Base-by-base conservation (phyloP, 805 yeast genomes). In the Cyberlindnera nakhonratchasimensis region DNA sequence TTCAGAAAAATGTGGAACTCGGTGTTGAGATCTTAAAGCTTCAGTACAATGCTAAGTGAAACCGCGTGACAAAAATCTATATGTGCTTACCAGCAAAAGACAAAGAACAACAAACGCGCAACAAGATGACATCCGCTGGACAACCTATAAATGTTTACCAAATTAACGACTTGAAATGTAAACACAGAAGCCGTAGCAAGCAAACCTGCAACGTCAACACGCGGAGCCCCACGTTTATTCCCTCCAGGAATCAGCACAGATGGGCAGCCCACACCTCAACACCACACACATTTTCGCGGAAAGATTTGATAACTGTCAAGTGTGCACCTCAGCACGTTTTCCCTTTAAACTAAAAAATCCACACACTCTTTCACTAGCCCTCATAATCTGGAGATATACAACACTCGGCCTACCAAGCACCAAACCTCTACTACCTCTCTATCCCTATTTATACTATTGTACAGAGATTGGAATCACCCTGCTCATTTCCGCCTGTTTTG, bases 1-100 rank as follows among this genome's bases (percentile, higher is more conserved):
- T 55, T 2, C 40, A 43, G 14, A 50, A 47, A 22, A 53, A 52
- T 32, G 60, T 70, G 22, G 68, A 67, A 29, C 40, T 65, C 14
- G 72, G 73, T 21, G 61, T 67, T 20, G 67, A 62, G 42, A 55
- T 58, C 20, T 56, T 66, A 8, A 41, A 53, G 28, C 24, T 43
- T 21, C 32, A 40, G 32, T 28, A 38, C 34, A 41, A 33, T 7
- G 40, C 21, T 2, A 9, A 25, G 24, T 26, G 20, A 18, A 5
- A 12, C 29, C 16, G 29, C 13, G 16, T 12, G 14, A 26, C 7
- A 26, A n/a, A 26, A n/a, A 26, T 13, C 14, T 26, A n/a, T 8
- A 23, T 23, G 11, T 23, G 25, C 11, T 8, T 23, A 11, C 11
- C 25, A 11, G 25, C 11, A 23, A 23, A 23, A 8, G 25, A 23